phyloP scores from a whole-genome alignment of 257 asterid species.

The Phtheirospermum japonicum region DNA sequence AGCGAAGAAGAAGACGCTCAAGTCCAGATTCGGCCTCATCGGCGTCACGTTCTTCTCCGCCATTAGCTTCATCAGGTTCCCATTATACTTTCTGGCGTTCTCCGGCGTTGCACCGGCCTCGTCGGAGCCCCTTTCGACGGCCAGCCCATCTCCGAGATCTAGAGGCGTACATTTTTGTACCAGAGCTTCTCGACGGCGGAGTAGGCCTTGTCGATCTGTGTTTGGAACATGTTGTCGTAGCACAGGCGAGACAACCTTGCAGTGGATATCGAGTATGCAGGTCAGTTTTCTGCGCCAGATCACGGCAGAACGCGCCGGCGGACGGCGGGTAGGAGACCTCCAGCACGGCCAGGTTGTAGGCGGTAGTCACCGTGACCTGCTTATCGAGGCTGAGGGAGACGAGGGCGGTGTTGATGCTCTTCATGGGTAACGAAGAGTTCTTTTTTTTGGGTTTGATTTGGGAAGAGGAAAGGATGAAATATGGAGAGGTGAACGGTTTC shows the following conservation, averaged over 20 bases:
- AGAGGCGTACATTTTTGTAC: conserved; percentile 53
- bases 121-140: conserved; percentile 88
- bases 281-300: conserved; percentile 42
- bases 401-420: too few species aligned
- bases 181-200: conserved; percentile 67
- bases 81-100: conserved; percentile 69
- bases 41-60: conserved; percentile 72
- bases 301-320: too few species aligned
- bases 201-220: conserved; percentile 81
- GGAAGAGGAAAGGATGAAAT: too few species aligned
- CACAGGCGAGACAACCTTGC: conserved; percentile 65
- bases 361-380: too few species aligned
- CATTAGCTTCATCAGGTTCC: conserved; percentile 57
- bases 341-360: too few species aligned
- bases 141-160: conserved; percentile 96
- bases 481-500: too few species aligned
- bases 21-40: conserved; percentile 57
- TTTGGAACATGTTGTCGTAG: conserved; percentile 77
- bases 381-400: too few species aligned
- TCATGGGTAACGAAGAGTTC: too few species aligned
- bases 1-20: conserved; percentile 69
- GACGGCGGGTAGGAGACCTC: too few species aligned
- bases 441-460: too few species aligned
- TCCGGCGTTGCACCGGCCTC: conserved; percentile 80
- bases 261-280: conserved; percentile 59